Evolutionary conservation across 345 rosid species (phyloP).

Genomic region (Camelina hispida): DNA sequence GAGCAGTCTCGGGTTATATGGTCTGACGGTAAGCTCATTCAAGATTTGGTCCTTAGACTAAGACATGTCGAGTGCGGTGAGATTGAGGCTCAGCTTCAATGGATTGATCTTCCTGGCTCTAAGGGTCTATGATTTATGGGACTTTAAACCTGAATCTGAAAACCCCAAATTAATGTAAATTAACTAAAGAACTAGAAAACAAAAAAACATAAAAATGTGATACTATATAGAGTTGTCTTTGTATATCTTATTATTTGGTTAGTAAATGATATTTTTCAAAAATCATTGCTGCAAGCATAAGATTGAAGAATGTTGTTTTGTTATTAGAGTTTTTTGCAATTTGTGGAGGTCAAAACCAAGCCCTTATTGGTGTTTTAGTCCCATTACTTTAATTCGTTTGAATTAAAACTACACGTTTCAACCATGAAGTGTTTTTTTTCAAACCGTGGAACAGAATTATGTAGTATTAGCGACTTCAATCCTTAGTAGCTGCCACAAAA

Average conservation of each 20-base stretch:
- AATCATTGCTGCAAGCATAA: neutral
- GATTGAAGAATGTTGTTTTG: neutral
- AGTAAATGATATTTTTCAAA: neutral
- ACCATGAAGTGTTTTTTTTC: no score
- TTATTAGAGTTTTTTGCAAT: neutral
- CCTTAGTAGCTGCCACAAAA: neutral
- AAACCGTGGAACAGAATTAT: neutral
- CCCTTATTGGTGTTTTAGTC: neutral
- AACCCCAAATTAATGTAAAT: conserved; percentile 3
- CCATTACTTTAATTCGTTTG: neutral
- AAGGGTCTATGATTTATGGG: conserved; percentile 46
- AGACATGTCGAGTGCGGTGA: conserved; percentile 87
- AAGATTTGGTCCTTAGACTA: conserved; percentile 66
- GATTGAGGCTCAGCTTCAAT: conserved; percentile 73
- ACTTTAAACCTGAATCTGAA: neutral
- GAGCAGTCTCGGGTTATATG: conserved; percentile 62
- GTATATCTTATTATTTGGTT: neutral
- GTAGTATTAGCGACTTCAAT: neutral
- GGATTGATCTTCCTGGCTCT: conserved; percentile 82
- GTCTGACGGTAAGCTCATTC: conserved; percentile 57
- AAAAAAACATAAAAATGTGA: neutral
- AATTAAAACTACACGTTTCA: neutral
- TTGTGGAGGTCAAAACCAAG: neutral
- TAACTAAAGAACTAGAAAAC: neutral
- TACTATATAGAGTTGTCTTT: neutral